phyloP scores from a whole-genome alignment of 2,329 filamentous ascomycete genomes.

The Cladophialophora bantiana region DNA sequence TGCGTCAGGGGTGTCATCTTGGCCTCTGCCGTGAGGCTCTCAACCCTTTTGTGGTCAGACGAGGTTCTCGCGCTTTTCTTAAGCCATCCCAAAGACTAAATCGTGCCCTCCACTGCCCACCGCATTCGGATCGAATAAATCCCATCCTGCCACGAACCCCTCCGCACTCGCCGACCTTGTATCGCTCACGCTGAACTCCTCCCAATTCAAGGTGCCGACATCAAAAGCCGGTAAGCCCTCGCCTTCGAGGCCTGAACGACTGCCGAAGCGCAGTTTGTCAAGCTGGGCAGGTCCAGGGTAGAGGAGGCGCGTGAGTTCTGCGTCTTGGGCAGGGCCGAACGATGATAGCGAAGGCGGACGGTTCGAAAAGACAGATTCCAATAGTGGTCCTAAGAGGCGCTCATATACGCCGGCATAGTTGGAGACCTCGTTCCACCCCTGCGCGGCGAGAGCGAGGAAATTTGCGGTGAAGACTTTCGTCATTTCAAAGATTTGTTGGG shows the following conservation, averaged over 20 bases:
- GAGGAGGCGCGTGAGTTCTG: slow-evolving; percentile 40
- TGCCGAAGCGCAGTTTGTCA: slow-evolving; percentile 41
- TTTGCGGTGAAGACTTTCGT: slow-evolving; percentile 46
- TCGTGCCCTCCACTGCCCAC: slow-evolving; percentile 27
- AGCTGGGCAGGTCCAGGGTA: slow-evolving; percentile 42
- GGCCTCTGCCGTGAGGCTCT: not conserved
- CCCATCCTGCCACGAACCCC: slow-evolving; percentile 38
- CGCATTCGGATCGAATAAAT: slow-evolving; percentile 36
- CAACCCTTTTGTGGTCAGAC: not conserved
- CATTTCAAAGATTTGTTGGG: slow-evolving; percentile 45
- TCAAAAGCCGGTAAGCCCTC: slow-evolving; percentile 48
- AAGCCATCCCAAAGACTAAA: slow-evolving; percentile 39
- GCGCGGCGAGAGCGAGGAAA: slow-evolving; percentile 44
- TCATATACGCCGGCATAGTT: slow-evolving; percentile 44
- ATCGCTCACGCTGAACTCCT: slow-evolving; percentile 41
- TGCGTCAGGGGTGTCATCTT: not conserved
- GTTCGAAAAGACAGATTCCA: slow-evolving; percentile 44
- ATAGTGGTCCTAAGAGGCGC: slow-evolving; percentile 43
- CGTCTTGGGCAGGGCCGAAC: slow-evolving; percentile 41
- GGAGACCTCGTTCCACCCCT: slow-evolving; percentile 45
- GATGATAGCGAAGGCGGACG: slow-evolving; percentile 38
- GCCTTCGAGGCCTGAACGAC: slow-evolving; percentile 43
- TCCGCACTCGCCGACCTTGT: slow-evolving; percentile 30
- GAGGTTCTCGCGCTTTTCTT: not conserved
- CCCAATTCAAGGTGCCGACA: slow-evolving; percentile 39